Evolutionary conservation across 306 rosid genomes (phyloP), one percentile per base, ranked within the genome.

Genomic region (Glycine soja): DNA sequence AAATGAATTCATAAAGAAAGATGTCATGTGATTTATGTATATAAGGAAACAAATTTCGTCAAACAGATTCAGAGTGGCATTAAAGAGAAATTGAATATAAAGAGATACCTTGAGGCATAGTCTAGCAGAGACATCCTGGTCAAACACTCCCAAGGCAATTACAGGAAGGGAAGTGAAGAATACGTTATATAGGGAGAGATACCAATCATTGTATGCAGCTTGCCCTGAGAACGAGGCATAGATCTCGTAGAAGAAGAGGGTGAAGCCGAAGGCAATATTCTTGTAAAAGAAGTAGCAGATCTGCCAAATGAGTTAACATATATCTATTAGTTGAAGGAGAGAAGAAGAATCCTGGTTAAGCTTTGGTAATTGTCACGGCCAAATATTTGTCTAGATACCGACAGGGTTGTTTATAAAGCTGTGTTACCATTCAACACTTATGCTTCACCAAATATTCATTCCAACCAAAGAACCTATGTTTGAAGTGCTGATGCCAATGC

Each of bases 131-230:
- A 95, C 97, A 85, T 95, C 99, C 36, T 95, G 95, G 77, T 95
- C 97, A 54, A 95, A 88, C 36, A 92, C 94, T 84, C 99, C 98
- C 69, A 95, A 76, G 77, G 97, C 99, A 43, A 95, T 89, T 61
- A 90, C 99, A 38, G 99, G 99, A 80, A 95, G 99, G 16, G 99
- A 92, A 10, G 99, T 93, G 92, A 95, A 95, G 94, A 91, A 89
- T 74, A 95, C 91, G 3, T 95, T 95, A 59, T 88, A 95, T 2
- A 88, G 86, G 13, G 99, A 83, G 48, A 90, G 74, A 78, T 88
- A 92, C 99, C 97, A 95, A 52, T 95, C 97, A 50, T 95, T 93
- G 80, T 92, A 95, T 24, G 88, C 87, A 69, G 91, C 40, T 88
- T 91, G 91, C 36, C 97, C 99, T 0, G 99, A 89, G 87, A 92